Conservation (phyloP, 495 filamentous ascomycete genomes). For the Glarea lozoyensis region DNA sequence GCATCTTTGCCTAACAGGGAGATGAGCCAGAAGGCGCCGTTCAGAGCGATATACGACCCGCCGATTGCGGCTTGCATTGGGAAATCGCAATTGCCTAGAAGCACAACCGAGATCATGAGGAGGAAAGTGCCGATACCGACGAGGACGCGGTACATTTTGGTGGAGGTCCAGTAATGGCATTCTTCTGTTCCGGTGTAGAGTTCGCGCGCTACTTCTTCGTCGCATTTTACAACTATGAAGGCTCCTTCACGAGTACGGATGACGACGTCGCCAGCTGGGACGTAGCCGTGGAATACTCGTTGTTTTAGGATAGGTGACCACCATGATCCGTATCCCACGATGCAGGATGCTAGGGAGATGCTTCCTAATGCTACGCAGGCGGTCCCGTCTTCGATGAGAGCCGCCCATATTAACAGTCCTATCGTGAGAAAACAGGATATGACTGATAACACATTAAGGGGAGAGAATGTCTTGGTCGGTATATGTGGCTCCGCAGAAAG, state of each 20-base stretch:
- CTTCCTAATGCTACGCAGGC: conserved; percentile 38
- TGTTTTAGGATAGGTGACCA: conserved; percentile 45
- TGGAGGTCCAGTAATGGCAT: conserved; percentile 40
- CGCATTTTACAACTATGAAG: conserved; percentile 51
- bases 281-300: conserved; percentile 35
- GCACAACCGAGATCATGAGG: conserved; percentile 51
- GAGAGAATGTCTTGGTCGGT: conserved; percentile 35
- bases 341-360: conserved; percentile 36
- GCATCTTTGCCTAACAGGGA: conserved; percentile 34
- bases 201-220: conserved; percentile 54
- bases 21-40: conserved; percentile 50
- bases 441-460: conserved; percentile 42
- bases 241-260: conserved; percentile 52
- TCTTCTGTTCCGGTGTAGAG: conserved; percentile 53
- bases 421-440: conserved; percentile 39
- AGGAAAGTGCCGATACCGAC: conserved; percentile 50
- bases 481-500: conserved; percentile 31
- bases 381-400: conserved; percentile 44
- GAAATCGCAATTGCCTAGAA: conserved; percentile 54
- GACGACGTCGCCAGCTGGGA: conserved; percentile 50
- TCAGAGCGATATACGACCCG: conserved; percentile 46
- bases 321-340: conserved; percentile 43
- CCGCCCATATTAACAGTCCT: conserved; percentile 31
- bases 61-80: conserved; percentile 50
- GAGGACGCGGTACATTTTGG: conserved; percentile 31